phyloP scores from a whole-genome alignment of 176 grass and related monocot species.

The Thalia dealbata region DNA sequence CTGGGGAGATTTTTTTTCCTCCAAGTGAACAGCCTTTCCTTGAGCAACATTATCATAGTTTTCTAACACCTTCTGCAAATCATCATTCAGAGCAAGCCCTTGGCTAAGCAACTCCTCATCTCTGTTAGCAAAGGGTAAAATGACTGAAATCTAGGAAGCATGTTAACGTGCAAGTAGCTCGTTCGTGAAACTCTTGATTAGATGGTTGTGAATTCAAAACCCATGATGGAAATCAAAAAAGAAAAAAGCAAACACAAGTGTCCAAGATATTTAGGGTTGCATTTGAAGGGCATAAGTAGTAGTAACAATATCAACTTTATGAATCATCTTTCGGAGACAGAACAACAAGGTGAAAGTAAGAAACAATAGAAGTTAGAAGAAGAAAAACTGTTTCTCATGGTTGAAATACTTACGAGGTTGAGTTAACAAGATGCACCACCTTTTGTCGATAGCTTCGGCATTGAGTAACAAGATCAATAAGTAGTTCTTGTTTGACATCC shows the following conservation, averaged over 20 bases:
- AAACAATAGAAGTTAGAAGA: too few relatives aligned
- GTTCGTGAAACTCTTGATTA: too few relatives aligned
- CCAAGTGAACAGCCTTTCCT: constrained; percentile 39
- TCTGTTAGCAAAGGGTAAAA: constrained; percentile 25
- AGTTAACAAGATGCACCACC: constrained; percentile 84
- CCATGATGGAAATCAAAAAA: too few relatives aligned
- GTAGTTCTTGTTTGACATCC: constrained; percentile 88
- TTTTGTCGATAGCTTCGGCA: constrained; percentile 92
- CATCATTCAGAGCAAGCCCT: constrained; percentile 84
- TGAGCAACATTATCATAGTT: constrained; percentile 72
- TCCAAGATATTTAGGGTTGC: background rate
- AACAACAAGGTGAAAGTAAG: background rate
- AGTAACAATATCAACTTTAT: background rate
- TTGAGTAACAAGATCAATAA: constrained; percentile 86
- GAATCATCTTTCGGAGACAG: background rate
- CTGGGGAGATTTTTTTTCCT: constrained; percentile 36
- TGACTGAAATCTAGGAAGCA: background rate
- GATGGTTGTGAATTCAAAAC: too few relatives aligned
- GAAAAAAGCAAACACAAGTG: background rate
- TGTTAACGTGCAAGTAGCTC: background rate
- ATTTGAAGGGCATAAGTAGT: background rate
- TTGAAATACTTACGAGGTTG: constrained; percentile 51
- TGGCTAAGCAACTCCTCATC: constrained; percentile 67
- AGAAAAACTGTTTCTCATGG: too few relatives aligned
- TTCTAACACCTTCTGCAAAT: constrained; percentile 66